phyloP scores from a whole-genome alignment of 164 flowering plant genomes.

The Stephania yunnanensis region DNA sequence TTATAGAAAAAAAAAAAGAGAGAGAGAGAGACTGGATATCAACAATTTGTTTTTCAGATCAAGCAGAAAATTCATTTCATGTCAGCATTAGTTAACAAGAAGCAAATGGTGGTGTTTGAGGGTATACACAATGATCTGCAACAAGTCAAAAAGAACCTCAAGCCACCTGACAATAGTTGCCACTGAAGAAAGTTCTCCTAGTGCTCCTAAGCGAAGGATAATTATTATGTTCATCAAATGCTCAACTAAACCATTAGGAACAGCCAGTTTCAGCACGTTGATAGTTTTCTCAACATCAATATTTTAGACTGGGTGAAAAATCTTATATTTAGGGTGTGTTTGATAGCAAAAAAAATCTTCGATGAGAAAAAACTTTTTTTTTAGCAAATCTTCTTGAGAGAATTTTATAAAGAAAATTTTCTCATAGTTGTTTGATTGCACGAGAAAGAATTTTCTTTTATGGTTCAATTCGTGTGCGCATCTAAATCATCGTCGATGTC shows the following conservation, averaged over 20 bases:
- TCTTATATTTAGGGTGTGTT: too few species aligned
- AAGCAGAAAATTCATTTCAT: background rate
- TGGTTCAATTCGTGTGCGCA: too few species aligned
- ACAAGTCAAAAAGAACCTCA: background rate
- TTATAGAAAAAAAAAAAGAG: too few species aligned
- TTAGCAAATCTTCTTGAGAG: too few species aligned
- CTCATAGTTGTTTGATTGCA: too few species aligned
- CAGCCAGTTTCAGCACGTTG: background rate
- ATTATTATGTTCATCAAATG: background rate
- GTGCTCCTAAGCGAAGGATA: background rate
- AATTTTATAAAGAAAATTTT: too few species aligned
- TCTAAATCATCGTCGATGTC: too few species aligned
- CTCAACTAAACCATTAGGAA: background rate
- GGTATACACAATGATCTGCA: background rate
- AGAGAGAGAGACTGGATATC: too few species aligned
- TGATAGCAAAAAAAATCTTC: too few species aligned
- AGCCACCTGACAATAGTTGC: background rate
- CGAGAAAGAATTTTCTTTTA: too few species aligned
- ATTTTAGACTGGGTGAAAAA: background rate
- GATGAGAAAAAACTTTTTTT: too few species aligned
- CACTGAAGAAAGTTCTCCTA: background rate
- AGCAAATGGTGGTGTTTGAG: background rate
- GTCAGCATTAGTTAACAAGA: background rate
- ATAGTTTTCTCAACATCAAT: background rate
- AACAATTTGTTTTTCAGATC: background rate